These are phyloP conservation scores for Globisporangium uncinulatum DNA, from an alignment of 352 stramenopile species.

Conservation along the genomic window DNA sequence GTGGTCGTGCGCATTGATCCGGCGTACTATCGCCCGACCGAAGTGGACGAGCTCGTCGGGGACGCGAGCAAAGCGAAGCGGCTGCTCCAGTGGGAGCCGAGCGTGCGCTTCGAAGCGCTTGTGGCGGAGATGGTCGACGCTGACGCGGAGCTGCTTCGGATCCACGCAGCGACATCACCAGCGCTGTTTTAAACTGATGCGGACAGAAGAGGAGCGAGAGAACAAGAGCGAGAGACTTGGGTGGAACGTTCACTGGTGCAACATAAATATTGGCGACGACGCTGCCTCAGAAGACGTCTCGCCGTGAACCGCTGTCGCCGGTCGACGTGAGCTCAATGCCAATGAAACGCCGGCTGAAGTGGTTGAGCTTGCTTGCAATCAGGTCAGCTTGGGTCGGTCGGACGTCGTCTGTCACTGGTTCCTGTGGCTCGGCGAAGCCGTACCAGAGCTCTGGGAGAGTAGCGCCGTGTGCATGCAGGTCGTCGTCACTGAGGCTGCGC, in stretches of 20 bases:
- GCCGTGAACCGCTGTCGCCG: conserved; percentile 20
- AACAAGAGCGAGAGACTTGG: not conserved
- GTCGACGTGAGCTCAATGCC: conserved; percentile 39
- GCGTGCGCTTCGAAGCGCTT: conserved; percentile 90
- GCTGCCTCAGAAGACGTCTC: conserved; percentile 54
- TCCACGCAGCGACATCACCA: conserved; percentile 2
- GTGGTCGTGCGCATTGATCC: conserved; percentile 95
- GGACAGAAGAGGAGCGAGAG: not conserved
- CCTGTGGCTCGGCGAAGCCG: conserved; percentile 37
- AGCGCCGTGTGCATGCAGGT: conserved; percentile 33
- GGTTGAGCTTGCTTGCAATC: conserved; percentile 50
- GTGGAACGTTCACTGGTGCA: not conserved
- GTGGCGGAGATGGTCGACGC: conserved; percentile 96
- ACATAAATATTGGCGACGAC: conserved; percentile 9
- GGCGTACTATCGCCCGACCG: conserved; percentile 97
- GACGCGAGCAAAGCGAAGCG: conserved; percentile 92
- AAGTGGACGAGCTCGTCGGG: conserved; percentile 97
- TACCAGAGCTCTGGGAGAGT: conserved; percentile 59
- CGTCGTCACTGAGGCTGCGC: conserved; percentile 37
- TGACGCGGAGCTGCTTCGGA: conserved; percentile 42
- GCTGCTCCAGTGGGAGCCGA: conserved; percentile 90
- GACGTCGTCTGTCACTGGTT: conserved; percentile 16
- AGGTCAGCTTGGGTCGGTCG: conserved; percentile 28
- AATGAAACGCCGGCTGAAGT: conserved; percentile 50
- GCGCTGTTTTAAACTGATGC: conserved; percentile 3